These are phyloP conservation scores for Globisporangium abappressorium DNA, from an alignment of 352 stramenopile species.

Conservation along the genomic window DNA sequence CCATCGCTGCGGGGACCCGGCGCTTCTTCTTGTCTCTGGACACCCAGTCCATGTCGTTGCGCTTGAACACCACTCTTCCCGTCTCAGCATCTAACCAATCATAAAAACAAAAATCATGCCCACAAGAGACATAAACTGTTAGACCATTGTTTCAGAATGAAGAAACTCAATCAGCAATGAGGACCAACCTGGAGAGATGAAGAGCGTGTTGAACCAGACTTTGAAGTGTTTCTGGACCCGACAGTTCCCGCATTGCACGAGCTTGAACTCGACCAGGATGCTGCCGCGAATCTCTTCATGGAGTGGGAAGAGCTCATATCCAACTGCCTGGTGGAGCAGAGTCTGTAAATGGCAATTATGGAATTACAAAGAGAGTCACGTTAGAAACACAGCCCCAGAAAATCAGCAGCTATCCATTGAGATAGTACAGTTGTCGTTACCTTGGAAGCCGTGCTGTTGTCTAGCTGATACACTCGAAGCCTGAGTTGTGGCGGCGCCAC, in stretches of 20 bases:
- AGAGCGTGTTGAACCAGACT: slow-evolving; percentile 71
- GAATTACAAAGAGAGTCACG: neutral
- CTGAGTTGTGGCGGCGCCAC: slow-evolving; percentile 24
- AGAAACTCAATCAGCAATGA: neutral
- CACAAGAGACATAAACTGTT: neutral
- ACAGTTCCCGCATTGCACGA: slow-evolving; percentile 32
- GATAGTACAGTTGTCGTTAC: neutral
- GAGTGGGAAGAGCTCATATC: slow-evolving; percentile 49
- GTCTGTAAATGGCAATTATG: slow-evolving; percentile 8
- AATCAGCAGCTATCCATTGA: too few relatives aligned
- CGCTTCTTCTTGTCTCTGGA: slow-evolving; percentile 58
- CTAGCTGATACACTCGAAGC: slow-evolving; percentile 46
- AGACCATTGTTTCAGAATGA: neutral
- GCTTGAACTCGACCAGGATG: slow-evolving; percentile 61
- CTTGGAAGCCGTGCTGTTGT: slow-evolving; percentile 26
- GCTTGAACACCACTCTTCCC: slow-evolving; percentile 35
- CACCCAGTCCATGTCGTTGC: slow-evolving; percentile 66
- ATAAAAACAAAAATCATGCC: neutral
- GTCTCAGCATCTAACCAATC: slow-evolving; percentile 28
- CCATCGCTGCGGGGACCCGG: slow-evolving; percentile 56
- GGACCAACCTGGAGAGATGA: slow-evolving; percentile 29
- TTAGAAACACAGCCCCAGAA: neutral
- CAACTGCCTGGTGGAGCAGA: slow-evolving; percentile 46
- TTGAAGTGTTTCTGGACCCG: slow-evolving; percentile 65
- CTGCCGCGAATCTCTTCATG: slow-evolving; percentile 43